Evolutionary conservation across 129 eudicot species (phyloP), one percentile per base, ranked within the genome.

Genomic region (Flaveria ramosissima): DNA sequence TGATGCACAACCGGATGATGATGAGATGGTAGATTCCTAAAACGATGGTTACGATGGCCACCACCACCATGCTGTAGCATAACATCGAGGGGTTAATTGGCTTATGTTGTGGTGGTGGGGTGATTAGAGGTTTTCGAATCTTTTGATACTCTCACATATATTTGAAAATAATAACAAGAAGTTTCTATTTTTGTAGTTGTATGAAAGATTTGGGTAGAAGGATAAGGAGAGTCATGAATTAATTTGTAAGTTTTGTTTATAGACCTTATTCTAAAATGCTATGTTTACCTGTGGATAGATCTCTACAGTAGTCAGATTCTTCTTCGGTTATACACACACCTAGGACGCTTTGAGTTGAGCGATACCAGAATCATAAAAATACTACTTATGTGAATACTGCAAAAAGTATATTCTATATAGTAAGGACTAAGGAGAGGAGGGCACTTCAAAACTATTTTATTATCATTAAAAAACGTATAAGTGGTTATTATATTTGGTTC

Each of bases 21-120:
- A 88, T 47, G 50, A 87, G 77, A 66, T 89, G 87, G 86, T 87
- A 92, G 26, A 88, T 63, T 1, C 71, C 85, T 17, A 92, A 84
- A 24, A 92, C 72, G 14, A 88, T 11, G 48, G 84, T 84, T 23
- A 88, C 83, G 32, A 88, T 81, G 32, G 88, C 92, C 9, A 89
- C 85, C n/a, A 92, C 84, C 15, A 66, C 88, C 14, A 89, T 73
- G 82, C 92, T 89, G 85, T 89, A 92, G 88, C 87, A 89, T 66
- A 92, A 41, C 87, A 89, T 81, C 42, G 78, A 65, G 21, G 74
- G 1, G 85, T 21, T 36, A 5, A 36, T 73, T 19, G 86, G 42
- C 65, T 39, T 70, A 53, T 78, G 77, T 26, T 72, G 70, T 9
- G 74, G 53, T 48, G 84, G 50, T 27, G 60, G 10, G 75, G 48